phyloP scores from a whole-genome alignment of 2,329 filamentous ascomycete species.

The Tolypocladium ovalisporum region DNA sequence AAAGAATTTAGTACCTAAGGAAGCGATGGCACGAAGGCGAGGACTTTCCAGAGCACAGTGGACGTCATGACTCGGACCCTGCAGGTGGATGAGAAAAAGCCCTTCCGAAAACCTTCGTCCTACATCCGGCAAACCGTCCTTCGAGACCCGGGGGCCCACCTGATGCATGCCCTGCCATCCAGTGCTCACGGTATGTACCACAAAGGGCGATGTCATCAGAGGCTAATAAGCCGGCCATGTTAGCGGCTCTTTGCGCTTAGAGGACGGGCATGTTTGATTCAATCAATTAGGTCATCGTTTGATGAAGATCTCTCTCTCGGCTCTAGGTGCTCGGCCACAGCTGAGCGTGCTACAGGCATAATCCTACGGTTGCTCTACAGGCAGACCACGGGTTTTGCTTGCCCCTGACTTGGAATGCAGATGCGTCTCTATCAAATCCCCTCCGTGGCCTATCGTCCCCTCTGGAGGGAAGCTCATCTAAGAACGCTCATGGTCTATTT shows the following conservation, averaged over 20 bases:
- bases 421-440: constrained; percentile 4
- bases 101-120: not conserved
- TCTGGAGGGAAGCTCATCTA: not conserved
- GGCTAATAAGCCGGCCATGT: not conserved
- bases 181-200: not conserved
- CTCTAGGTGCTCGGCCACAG: not conserved
- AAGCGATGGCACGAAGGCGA: not conserved
- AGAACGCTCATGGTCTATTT: not conserved
- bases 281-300: not conserved
- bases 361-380: not conserved
- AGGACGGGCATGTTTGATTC: not conserved
- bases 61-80: not conserved
- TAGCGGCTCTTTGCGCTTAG: not conserved
- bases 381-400: not conserved
- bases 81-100: not conserved
- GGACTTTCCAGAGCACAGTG: not conserved
- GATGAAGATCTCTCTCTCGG: not conserved
- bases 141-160: not conserved
- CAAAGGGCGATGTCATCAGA: not conserved
- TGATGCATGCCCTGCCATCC: not conserved
- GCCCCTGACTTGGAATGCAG: not conserved
- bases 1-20: too few relatives aligned
- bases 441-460: not conserved
- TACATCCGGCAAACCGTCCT: not conserved
- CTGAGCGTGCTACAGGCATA: not conserved